Base-by-base conservation (phyloP, 805 yeast genomes). In the Priceomyces melissophilus region DNA sequence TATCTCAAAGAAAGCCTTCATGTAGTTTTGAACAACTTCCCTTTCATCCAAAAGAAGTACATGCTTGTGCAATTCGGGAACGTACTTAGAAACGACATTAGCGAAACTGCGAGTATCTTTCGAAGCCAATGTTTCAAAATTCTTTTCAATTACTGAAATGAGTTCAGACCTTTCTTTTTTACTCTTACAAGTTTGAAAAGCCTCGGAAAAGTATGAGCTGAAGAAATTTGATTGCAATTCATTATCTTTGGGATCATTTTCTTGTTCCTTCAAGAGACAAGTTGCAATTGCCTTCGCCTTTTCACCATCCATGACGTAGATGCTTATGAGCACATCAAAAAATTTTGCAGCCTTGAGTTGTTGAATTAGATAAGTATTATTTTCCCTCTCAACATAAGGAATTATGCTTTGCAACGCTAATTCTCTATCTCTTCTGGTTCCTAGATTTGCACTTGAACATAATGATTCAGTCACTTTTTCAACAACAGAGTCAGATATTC, bases 381-480 rank as follows among this genome's bases (percentile, higher is more conserved):
- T 72, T 0, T 73, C 63, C 0, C 91, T 87, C 38, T 75, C 79
- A 55, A 82, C 84, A 1, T 72, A 69, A 0, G 95, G 78, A 1
- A 91, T 55, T 12, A 93, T 57, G 35, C 88, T 75, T 50, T 83
- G 87, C 8, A 89, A 58, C 10, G 95, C 90, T 34, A 84, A 67
- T 55, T 91, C 91, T 49, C 87, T 78, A 44, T 85, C 91, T 20
- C 67, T 73, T 39, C 65, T 70, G 37, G 71, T 46, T 1, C 52
- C 53, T 1, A 46, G 48, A 8, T 58, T 59, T 11, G 63, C 50
- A 37, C 57, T 65, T 13, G 65, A 49, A 50, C 87, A 82, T 28
- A 89, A 61, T 3, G 58, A 61, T 3, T 69, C 61, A 17, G 84
- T 63, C 0, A 84, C 63, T 3, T 60, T 55, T 4, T 74, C 73